Base-by-base conservation (phyloP, 1,284 basidiomycete genomes). In the Rhodotorula sp. region DNA sequence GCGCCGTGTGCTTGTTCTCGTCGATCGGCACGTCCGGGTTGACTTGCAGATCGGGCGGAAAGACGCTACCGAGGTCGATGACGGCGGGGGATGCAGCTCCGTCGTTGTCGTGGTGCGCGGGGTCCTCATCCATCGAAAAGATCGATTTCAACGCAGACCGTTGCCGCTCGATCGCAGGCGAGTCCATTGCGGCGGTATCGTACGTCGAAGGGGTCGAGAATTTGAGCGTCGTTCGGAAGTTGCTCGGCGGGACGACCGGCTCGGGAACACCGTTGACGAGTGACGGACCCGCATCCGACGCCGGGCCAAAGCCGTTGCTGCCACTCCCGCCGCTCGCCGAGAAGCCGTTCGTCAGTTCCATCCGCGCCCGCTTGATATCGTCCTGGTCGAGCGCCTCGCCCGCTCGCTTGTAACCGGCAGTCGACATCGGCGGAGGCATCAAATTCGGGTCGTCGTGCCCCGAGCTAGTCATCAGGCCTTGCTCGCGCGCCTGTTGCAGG, bases 1-100 rank as follows among this genome's bases (percentile, higher is more conserved):
- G 84, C 10, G 95, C 89, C 0, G 93, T 94, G 80, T 99, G 95
- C 0, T 93, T 92, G 78, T 95, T 90, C 74, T 97, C 93, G 78
- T 99, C 96, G 51, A 97, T 86, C 56, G 94, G 85, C 26, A 87
- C 85, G 79, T 97, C 91, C 60, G 91, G 82, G 72, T 93, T 91
- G 56, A 58, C 56, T 8, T 29, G 56, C 60, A 88, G 76, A 57
- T 80, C 74, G 71, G 75, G 64, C 18, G 77, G 75, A 48, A 77
- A 70, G 18, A 56, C 45, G 46, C 44, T 58, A 20, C 60, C 57
- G 29, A 71, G 70, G 65, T 75, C 69, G 63, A 67, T 63, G 12
- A 63, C 30, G 8, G 56, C 49, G 10, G 48, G n/a, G 2, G n/a
- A 14, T 1, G 37, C 37, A 42, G 37, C 37, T 14, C 37, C 37